Base-by-base conservation (phyloP, 2,329 filamentous ascomycete species). In the Penicillium sp. region DNA sequence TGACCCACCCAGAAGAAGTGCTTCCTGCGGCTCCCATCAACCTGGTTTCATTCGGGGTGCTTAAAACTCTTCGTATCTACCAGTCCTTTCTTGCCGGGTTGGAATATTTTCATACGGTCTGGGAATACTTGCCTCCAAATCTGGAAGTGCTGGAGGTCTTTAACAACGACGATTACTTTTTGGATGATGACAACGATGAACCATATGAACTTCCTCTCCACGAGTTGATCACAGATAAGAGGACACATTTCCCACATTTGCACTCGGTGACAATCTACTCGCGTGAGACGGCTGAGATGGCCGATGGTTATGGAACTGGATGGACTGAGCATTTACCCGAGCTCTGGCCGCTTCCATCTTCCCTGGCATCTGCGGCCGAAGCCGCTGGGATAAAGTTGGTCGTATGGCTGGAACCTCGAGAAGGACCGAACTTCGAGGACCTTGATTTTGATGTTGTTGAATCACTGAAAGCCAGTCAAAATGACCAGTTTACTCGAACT, bases 61-160 rank as follows among this genome's bases (percentile, higher is more conserved):
- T 55, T 7, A 18, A 25, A 12, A 44, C 32, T 6, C 33, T 55
- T 1, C 50, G 47, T 9, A 48, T 53, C n/a, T 53, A 44, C 23
- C 47, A 53, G 6, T 35, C 41, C 35, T 55, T 55, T 35, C 27
- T 55, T 18, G 42, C 38, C 7, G 53, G 47, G 4, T 33, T 3
- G 23, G 47, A 48, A 18, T 33, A 31, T 20, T n/a, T 18, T 4
- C 2, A 1, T 7, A 32, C 25, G 18, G 25, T 44, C 18, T 55
- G 44, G 39, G 44, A 27, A 27, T 4, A 29, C 24, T 31, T 55
- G 15, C 50, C 53, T 42, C 47, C 2, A 8, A 46, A 24, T 29
- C 42, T 55, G 29, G 50, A 51, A 27, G 42, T 38, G 6, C 33
- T 55, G 15, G 50, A 55, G 46, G 28, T 55, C 9, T 53, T 39